Conservation (phyloP, 2,329 filamentous ascomycete genomes). For the Fusarium xyrophilum region DNA sequence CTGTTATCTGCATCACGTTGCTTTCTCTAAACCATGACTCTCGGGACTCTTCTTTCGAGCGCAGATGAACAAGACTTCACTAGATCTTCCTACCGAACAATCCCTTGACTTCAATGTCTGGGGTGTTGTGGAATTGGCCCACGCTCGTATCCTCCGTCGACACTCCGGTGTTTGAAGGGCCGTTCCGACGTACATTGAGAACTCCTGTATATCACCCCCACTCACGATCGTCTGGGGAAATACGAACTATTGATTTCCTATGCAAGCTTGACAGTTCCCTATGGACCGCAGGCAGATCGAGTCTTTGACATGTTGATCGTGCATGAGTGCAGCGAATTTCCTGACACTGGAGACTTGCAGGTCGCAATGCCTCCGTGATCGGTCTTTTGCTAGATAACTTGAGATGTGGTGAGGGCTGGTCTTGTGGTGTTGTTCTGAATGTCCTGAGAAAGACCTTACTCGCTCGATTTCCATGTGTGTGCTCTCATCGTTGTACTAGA, state of each 20-base stretch:
- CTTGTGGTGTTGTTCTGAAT: background rate
- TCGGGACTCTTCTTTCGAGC: background rate
- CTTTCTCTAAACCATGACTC: too few species aligned
- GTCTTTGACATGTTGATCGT: background rate
- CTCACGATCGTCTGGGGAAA: conserved; percentile 27
- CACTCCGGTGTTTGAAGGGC: conserved; percentile 21
- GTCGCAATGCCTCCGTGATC: background rate
- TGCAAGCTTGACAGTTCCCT: background rate
- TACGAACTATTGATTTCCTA: background rate
- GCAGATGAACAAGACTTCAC: background rate
- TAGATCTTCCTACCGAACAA: background rate
- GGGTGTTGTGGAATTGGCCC: conserved; percentile 3
- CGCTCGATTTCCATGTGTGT: background rate
- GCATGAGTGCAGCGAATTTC: background rate
- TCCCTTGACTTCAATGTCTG: background rate
- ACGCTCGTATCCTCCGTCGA: background rate
- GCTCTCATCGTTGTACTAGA: background rate
- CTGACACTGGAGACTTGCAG: background rate
- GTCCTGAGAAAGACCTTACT: background rate
- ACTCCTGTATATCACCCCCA: conserved; percentile 24
- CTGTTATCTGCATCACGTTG: background rate
- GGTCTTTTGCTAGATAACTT: background rate
- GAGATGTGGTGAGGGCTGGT: background rate
- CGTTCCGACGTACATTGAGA: conserved; percentile 22
- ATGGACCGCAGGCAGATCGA: background rate